Conservation (phyloP, 768 basidiomycete genomes). For the Lentinus brumalis region DNA sequence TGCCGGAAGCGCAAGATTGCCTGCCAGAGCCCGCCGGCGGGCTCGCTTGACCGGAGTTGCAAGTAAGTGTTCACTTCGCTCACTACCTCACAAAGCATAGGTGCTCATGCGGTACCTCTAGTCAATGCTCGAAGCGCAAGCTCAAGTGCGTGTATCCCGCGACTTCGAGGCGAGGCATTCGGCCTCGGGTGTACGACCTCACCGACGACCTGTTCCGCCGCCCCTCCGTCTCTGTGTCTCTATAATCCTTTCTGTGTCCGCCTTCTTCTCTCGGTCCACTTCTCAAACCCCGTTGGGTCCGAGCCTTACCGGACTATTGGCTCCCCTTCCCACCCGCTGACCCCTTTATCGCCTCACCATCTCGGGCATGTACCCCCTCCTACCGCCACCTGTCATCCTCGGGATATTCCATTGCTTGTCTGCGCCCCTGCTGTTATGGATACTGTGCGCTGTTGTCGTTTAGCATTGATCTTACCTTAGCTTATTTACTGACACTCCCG, state of each 20-base stretch:
- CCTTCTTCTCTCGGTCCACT: slow-evolving; percentile 2
- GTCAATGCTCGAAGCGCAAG: slow-evolving; percentile 72
- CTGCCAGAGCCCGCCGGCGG: slow-evolving; percentile 35
- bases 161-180: slow-evolving; percentile 63
- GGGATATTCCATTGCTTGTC: background rate
- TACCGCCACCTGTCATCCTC: background rate
- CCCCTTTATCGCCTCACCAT: slow-evolving; percentile 18
- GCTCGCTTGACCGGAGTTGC: slow-evolving; percentile 35
- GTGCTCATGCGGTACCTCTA: slow-evolving; percentile 31
- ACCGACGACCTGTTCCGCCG: slow-evolving; percentile 17
- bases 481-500: background rate
- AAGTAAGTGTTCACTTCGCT: slow-evolving; percentile 28
- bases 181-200: slow-evolving; percentile 24
- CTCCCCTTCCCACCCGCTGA: slow-evolving; percentile 22
- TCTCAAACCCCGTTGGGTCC: slow-evolving; percentile 11
- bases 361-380: slow-evolving; percentile 15
- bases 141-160: slow-evolving; percentile 72
- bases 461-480: background rate
- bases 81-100: slow-evolving; percentile 7
- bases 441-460: background rate
- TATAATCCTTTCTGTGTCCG: slow-evolving; percentile 3
- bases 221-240: slow-evolving; percentile 9
- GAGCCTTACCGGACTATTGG: slow-evolving; percentile 9
- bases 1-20: slow-evolving; percentile 44
- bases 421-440: slow-evolving; percentile 1